Base-by-base conservation (phyloP, 2,329 filamentous ascomycete species). In the Beauveria varroae region DNA sequence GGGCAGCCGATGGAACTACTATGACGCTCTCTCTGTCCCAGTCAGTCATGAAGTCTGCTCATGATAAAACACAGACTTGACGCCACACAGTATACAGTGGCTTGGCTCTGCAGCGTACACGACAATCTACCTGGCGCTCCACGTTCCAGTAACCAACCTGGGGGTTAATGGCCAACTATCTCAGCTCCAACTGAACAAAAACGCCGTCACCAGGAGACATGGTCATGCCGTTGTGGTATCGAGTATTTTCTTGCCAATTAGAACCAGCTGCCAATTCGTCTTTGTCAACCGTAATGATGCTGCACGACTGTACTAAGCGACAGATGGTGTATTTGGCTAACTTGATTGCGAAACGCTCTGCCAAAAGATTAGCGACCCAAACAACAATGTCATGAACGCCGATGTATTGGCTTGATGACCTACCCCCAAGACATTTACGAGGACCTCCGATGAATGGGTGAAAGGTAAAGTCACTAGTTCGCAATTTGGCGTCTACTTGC, bases 391-490 rank as follows among this genome's bases (percentile, higher is more conserved):
- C 28, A 28, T 28, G 8, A 28, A 7, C 28, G 28, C 9, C 41
- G 9, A 53, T 1, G 26, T 30, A 46, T 5, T 12, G 18, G 6
- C n/a, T 5, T 20, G 30, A 34, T 34, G 10, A 46, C 24, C 8
- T 57, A 63, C 62, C 53, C 30, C 62, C 58, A 16, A 63, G 61
- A 43, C 61, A 63, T 57, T 57, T 63, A 44, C 61, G 61, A 16
- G 61, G 61, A 5, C 61, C 61, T 43, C 61, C 61, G 16, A 63
- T 55, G 24, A 63, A 63, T 12, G 61, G 56, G 41, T 63, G 61
- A 46, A 63, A 63, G 37, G 61, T 60, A 18, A 63, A 63, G 26
- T 63, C 30, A 6, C 26, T 56, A 18, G 24, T 63, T 16, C 61
- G 57, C 20, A 34, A 8, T 22, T 46, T 56, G 20, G 34, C 56